phyloP scores from a whole-genome alignment of 148 eudicot species.

The Selenicereus undatus region DNA sequence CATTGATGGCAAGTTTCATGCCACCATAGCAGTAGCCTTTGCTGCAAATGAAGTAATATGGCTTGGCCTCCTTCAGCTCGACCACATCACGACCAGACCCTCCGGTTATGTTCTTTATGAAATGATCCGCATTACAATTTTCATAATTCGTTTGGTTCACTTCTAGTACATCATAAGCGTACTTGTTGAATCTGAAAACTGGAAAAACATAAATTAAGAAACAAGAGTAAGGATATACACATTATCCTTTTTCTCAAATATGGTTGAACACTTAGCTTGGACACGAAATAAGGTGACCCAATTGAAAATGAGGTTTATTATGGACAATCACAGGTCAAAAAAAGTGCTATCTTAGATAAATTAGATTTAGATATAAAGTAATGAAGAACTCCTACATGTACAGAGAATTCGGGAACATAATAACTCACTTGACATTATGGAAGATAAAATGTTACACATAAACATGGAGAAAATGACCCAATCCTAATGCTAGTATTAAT shows the following conservation, averaged over 20 bases:
- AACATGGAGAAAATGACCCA: too few species aligned
- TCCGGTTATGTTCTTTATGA: slow-evolving; percentile 42
- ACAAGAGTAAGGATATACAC: background rate
- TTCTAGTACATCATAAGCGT: slow-evolving; percentile 34
- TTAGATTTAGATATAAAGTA: too few species aligned
- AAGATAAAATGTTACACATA: too few species aligned
- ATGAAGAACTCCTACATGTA: too few species aligned
- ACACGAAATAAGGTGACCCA: background rate
- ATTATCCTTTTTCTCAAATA: background rate
- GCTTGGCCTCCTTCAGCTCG: slow-evolving; percentile 34
- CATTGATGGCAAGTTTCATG: slow-evolving; percentile 52
- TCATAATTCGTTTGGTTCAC: slow-evolving; percentile 55
- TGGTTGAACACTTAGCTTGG: too few species aligned
- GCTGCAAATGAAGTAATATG: slow-evolving; percentile 57
- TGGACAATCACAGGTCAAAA: background rate
- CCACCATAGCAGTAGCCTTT: slow-evolving; percentile 54
- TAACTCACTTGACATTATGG: too few species aligned
- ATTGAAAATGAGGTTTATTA: too few species aligned
- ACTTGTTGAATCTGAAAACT: slow-evolving; percentile 27
- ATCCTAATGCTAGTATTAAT: too few species aligned
- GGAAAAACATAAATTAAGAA: background rate
- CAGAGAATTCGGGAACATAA: too few species aligned
- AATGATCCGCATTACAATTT: slow-evolving; percentile 33
- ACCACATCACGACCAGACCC: slow-evolving; percentile 50
- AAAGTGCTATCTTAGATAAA: too few species aligned